Conservation (phyloP, 2,329 filamentous ascomycete genomes). For the Stemphylium beticola region DNA sequence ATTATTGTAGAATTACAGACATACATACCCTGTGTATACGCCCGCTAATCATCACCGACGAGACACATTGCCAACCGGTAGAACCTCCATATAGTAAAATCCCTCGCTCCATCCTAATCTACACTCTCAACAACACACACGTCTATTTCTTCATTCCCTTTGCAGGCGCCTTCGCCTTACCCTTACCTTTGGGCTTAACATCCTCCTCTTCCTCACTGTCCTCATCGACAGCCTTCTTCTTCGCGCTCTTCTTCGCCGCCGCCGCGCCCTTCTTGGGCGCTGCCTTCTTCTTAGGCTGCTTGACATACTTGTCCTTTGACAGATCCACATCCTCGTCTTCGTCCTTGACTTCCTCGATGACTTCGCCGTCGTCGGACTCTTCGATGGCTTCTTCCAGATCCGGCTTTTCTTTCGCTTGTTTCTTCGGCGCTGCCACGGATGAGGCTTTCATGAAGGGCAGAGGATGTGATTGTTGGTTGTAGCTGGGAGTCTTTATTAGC, state of each 20-base stretch:
- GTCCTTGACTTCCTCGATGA: slow-evolving; percentile 56
- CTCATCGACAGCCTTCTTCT: slow-evolving; percentile 48
- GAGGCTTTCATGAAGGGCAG: slow-evolving; percentile 96
- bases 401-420: slow-evolving; percentile 74
- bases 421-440: slow-evolving; percentile 74
- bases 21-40: not conserved
- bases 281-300: slow-evolving; percentile 80
- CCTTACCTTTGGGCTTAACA: slow-evolving; percentile 56
- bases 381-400: slow-evolving; percentile 97
- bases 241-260: slow-evolving; percentile 53
- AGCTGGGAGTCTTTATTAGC: slow-evolving; percentile 59
- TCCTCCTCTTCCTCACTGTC: slow-evolving; percentile 51
- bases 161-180: slow-evolving; percentile 54
- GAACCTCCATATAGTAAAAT: not conserved
- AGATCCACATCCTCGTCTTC: slow-evolving; percentile 81
- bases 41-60: no score
- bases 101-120: not conserved
- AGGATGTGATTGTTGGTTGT: slow-evolving; percentile 86
- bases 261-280: slow-evolving; percentile 51
- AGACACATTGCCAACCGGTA: not conserved
- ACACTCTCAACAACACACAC: not conserved
- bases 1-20: no score
- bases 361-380: slow-evolving; percentile 74
- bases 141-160: slow-evolving; percentile 14
- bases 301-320: slow-evolving; percentile 96